These are phyloP conservation scores for Dendrothele bispora DNA, from an alignment of 768 basidiomycete genomes.

Conservation along the genomic window DNA sequence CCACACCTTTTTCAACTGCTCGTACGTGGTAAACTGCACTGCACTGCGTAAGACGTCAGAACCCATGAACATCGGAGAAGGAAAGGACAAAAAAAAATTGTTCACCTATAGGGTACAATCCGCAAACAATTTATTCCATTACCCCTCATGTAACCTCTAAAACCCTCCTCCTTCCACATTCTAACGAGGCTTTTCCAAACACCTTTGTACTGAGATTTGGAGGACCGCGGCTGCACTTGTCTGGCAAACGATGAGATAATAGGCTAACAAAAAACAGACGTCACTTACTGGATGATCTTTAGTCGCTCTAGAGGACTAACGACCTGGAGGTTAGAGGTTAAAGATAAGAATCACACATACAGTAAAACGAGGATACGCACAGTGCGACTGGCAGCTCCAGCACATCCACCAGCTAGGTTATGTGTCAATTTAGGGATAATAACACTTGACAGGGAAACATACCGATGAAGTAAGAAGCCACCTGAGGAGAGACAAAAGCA, in stretches of 20 bases:
- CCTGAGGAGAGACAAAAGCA: constrained; percentile 34
- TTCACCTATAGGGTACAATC: constrained; percentile 85
- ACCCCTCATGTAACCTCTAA: constrained; percentile 91
- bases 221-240: constrained; percentile 81
- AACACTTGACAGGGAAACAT: constrained; percentile 3
- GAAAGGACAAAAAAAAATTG: constrained; percentile 5
- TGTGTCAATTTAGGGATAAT: constrained; percentile 6
- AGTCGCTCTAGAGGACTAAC: constrained; percentile 90
- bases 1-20: constrained; percentile 82
- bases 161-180: constrained; percentile 94
- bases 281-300: constrained; percentile 92
- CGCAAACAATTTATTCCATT: constrained; percentile 90
- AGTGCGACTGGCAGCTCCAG: constrained; percentile 76
- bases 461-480: constrained; percentile 47
- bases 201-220: constrained; percentile 72
- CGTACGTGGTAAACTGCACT: constrained; percentile 87
- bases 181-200: constrained; percentile 82
- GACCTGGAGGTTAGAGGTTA: too few relatives aligned
- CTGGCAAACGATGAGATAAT: constrained; percentile 51
- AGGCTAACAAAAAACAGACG: constrained; percentile 6
- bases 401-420: constrained; percentile 52
- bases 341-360: too few relatives aligned
- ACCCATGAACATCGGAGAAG: not conserved
- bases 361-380: too few relatives aligned
- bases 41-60: constrained; percentile 48